Evolutionary conservation across 2,329 filamentous ascomycete species (phyloP), one percentile per base, ranked within the genome.

Genomic region (Trichoderma harzianum): DNA sequence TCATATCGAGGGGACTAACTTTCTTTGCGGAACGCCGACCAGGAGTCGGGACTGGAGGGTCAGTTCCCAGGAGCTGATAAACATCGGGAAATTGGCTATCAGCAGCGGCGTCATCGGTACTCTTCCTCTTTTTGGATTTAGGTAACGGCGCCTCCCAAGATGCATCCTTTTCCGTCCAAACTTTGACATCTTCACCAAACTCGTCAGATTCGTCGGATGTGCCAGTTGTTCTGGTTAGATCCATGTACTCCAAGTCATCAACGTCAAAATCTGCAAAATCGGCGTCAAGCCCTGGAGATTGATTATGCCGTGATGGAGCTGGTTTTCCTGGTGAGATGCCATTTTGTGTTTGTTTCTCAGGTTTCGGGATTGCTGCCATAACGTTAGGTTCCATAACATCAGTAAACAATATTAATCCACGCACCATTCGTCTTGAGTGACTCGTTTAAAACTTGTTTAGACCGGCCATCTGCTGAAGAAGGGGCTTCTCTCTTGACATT

Each of bases 41-140:
- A 4, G 82, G 81, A n/a, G 81, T 82, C 3, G 80, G 78, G 26
- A 76, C 75, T 18, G 79, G 82, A 55, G 80, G 81, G 14, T 81
- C 77, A 16, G 83, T 84, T 32, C 82, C 85, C 12, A 84, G 78
- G 62, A 85, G 79, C 62, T 88, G 82, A 73, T 86, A 84, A 8
- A 90, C 85, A 73, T 90, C 87, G 0, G 86, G 86, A 60, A 88
- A 89, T 21, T 86, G 83, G 39, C 84, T 84, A 16, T 84, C 78
- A 5, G 82, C 79, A 18, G 77, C 79, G 16, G 78, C 77, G 14
- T 81, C 78, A 30, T 87, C 84, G 28, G 79, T 80, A 73, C 86
- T 87, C 76, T 88, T 89, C 73, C 86, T 79, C 78, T 89, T 89
- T 77, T 84, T 87, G 60, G 82, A 81, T 58, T 78, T 83, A 1